Evolutionary conservation across 495 filamentous ascomycete species (phyloP).

Genomic region (Aspergillus nidulans): DNA sequence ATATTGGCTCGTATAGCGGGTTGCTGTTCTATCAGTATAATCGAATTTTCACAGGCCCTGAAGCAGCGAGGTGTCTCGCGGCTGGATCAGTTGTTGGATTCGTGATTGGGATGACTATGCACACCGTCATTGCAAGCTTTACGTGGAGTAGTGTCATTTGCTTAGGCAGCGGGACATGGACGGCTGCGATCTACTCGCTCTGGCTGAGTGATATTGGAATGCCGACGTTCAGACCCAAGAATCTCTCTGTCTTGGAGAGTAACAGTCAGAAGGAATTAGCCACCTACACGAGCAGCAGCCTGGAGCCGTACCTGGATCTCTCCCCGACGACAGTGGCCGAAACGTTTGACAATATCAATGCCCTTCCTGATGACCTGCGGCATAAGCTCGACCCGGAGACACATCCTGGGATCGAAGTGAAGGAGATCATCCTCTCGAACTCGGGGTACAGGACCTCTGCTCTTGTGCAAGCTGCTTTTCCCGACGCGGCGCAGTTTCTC

Average conservation of each 20-base stretch:
- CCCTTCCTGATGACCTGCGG: slow-evolving; percentile 4
- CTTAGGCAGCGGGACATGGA: slow-evolving; percentile 13
- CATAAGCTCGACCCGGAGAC: slow-evolving; percentile 4
- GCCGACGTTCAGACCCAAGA: slow-evolving; percentile 2
- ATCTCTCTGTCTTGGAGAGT: not conserved
- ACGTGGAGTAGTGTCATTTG: slow-evolving; percentile 14
- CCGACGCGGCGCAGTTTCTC: slow-evolving; percentile 32
- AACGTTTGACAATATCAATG: slow-evolving; percentile 14
- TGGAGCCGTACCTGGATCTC: slow-evolving; percentile 12
- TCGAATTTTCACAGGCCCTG: slow-evolving; percentile 14
- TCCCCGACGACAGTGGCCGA: slow-evolving; percentile 12
- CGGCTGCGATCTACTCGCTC: slow-evolving; percentile 12
- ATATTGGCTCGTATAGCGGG: slow-evolving; percentile 14
- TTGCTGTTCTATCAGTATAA: slow-evolving; percentile 18
- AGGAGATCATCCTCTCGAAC: slow-evolving; percentile 30
- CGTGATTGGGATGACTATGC: slow-evolving; percentile 6
- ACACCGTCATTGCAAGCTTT: slow-evolving; percentile 5
- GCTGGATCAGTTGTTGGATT: slow-evolving; percentile 4
- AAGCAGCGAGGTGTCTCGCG: slow-evolving; percentile 8
- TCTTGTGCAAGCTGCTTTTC: slow-evolving; percentile 29
- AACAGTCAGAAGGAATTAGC: not conserved
- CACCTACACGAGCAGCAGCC: slow-evolving; percentile 8
- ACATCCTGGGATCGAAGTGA: slow-evolving; percentile 47
- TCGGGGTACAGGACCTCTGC: slow-evolving; percentile 20
- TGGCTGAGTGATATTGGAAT: slow-evolving; percentile 10